Percentiles rank a stretch among this genome's conserved stretches.
These are phyloP conservation scores for Cercospora brassicicola DNA, from an alignment of 2,329 filamentous ascomycete species.

Conservation along the genomic window DNA sequence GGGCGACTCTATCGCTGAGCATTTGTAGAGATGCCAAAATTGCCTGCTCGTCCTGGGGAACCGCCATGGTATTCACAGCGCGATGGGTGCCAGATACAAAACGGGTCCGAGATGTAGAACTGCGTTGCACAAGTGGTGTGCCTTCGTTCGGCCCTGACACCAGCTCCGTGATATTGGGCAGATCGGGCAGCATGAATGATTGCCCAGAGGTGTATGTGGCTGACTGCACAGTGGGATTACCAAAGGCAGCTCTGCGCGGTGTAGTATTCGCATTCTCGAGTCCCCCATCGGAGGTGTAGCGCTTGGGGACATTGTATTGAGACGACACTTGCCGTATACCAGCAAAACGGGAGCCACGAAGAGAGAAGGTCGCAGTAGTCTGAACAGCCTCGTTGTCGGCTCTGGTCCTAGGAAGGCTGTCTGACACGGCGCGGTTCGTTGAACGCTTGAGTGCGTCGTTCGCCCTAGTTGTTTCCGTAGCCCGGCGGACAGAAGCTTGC, in stretches of 20 bases:
- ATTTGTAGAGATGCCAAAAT: conserved; percentile 62
- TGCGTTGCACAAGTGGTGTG: conserved; percentile 57
- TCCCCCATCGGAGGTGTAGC: conserved; percentile 24
- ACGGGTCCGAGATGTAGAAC: conserved; percentile 53
- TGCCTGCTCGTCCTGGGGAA: conserved; percentile 63
- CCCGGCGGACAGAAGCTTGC: conserved; percentile 49
- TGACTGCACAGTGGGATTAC: conserved; percentile 40
- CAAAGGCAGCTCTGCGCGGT: conserved; percentile 31
- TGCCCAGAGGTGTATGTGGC: conserved; percentile 53
- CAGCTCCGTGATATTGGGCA: conserved; percentile 62
- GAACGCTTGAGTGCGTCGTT: conserved; percentile 37
- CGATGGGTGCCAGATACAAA: conserved; percentile 54
- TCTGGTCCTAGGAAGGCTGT: conserved; percentile 56
- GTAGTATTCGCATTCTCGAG: conserved; percentile 24
- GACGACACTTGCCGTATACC: conserved; percentile 28
- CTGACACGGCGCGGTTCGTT: conserved; percentile 52
- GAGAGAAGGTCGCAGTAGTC: conserved; percentile 42
- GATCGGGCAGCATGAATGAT: conserved; percentile 62
- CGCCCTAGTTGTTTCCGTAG: conserved; percentile 43
- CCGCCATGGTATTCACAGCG: conserved; percentile 55
- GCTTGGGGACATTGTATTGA: conserved; percentile 22
- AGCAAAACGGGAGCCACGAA: conserved; percentile 58
- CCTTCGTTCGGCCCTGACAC: conserved; percentile 61
- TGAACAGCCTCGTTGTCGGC: conserved; percentile 54
- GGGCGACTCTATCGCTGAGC: conserved; percentile 58